phyloP scores from a whole-genome alignment of 1,139 yeast species.

The Debaryomyces sp. region DNA sequence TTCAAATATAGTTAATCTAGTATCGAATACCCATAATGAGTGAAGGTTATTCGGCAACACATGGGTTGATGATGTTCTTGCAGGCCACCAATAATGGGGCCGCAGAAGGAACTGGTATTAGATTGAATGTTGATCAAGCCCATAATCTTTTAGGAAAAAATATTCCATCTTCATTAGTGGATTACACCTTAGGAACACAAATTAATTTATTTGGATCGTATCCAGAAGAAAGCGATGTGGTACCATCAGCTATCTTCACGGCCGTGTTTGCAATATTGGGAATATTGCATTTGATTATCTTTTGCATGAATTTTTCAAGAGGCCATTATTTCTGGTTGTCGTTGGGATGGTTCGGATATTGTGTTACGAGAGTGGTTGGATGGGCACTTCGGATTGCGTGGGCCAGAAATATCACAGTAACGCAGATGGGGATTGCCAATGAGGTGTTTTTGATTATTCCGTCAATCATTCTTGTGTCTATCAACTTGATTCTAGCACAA shows the following conservation, averaged over 20 bases:
- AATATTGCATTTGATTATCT: constrained; percentile 52
- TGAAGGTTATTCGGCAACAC: constrained; percentile 21
- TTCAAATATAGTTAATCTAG: neutral
- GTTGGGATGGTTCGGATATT: constrained; percentile 57
- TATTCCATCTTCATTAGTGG: constrained; percentile 40
- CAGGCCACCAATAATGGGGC: constrained; percentile 40
- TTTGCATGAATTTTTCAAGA: constrained; percentile 51
- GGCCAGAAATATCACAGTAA: constrained; percentile 49
- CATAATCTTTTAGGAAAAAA: constrained; percentile 26
- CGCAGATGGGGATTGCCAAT: constrained; percentile 60
- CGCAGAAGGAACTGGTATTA: constrained; percentile 55
- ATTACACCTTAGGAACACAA: constrained; percentile 42
- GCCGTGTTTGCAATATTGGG: constrained; percentile 55
- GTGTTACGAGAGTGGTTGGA: constrained; percentile 58
- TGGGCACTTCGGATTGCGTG: constrained; percentile 63
- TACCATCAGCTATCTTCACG: constrained; percentile 62
- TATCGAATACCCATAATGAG: neutral
- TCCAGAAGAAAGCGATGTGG: constrained; percentile 57
- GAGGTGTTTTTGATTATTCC: constrained; percentile 62
- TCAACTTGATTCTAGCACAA: constrained; percentile 71
- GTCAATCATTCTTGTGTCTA: constrained; percentile 55
- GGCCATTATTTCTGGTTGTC: constrained; percentile 70
- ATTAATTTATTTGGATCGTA: constrained; percentile 68
- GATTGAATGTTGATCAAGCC: constrained; percentile 33
- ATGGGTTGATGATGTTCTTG: constrained; percentile 38